Evolutionary conservation across 768 basidiomycete species (phyloP), one percentile per base, ranked within the genome.

Genomic region (Cystobasidium onofrii): DNA sequence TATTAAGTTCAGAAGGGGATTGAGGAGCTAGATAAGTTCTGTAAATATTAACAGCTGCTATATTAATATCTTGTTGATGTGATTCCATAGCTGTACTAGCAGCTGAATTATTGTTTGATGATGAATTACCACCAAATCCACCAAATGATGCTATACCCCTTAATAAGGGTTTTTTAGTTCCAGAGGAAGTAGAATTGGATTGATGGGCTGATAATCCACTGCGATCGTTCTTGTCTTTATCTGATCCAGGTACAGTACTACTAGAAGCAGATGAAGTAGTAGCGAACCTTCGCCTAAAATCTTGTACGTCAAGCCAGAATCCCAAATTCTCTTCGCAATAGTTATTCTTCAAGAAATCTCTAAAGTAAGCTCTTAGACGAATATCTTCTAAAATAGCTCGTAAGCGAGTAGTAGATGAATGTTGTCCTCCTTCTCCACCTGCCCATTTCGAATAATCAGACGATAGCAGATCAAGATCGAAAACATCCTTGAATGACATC

Each of bases 271-370:
- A 92, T 2, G 92, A 95, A 0, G 96, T 96, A 73, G 93, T 97
- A 79, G 87, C 88, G 83, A 99, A 99, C 80, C 93, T 90, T 78
- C 89, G 87, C 83, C 92, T 94, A 84, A 99, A 96, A 80, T 99
- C 96, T 80, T 92, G 87, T 1, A 97, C 94, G 79, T 99, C 96
- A 71, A 98, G 81, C 90, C 92, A 99, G 83, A 97, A 99, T 60
- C 89, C 89, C 76, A 99, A 83, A 80, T 99, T 99, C 84, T 99
- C 96, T 80, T 99, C 96, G 83, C 92, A 98, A 81, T 96, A 98
- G 81, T 97, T 98, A 71, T 87, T 85, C 36, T 91, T 87, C 69
- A 99, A 82, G 84, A 93, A 95, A 76, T 98, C 96, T 74, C 96
- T 88, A 86, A 99, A 99, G 63, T 97, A 83, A 1, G 87, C 86